Conservation (phyloP, 768 basidiomycete genomes). For the Dentipellis fragilis region DNA sequence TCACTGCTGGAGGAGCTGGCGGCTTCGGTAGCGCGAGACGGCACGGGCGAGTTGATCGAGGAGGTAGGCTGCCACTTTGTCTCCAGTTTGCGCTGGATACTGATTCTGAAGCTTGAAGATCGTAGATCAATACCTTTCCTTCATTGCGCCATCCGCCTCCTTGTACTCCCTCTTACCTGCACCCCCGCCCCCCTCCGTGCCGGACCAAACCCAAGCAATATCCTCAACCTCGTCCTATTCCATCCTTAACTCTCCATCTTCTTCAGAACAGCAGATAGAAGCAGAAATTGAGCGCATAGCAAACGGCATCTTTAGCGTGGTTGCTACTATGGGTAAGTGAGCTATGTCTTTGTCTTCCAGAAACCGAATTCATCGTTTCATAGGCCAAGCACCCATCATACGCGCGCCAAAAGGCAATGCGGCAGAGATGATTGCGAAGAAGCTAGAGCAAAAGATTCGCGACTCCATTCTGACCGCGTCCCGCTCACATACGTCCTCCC, state of each 20-base stretch:
- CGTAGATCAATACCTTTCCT: constrained; percentile 94
- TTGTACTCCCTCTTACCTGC: constrained; percentile 82
- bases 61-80: constrained; percentile 36
- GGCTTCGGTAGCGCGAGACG: constrained; percentile 74
- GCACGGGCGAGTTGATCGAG: constrained; percentile 71
- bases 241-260: constrained; percentile 83
- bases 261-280: constrained; percentile 86
- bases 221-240: constrained; percentile 58
- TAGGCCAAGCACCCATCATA: constrained; percentile 90
- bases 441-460: constrained; percentile 84
- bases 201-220: constrained; percentile 23
- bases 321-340: constrained; percentile 71
- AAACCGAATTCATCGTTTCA: not conserved
- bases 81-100: not conserved
- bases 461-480: constrained; percentile 71
- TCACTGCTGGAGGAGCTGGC: constrained; percentile 91
- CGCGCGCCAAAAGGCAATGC: constrained; percentile 93
- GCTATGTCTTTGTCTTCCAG: not conserved
- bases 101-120: constrained; percentile 40
- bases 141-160: constrained; percentile 86
- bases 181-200: constrained; percentile 25
- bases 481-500: constrained; percentile 46
- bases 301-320: constrained; percentile 81
- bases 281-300: constrained; percentile 89
- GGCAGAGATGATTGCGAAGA: constrained; percentile 98